Percentiles rank a stretch among this genome's conserved stretches.
Evolutionary conservation across 1,284 basidiomycete species (phyloP).

Genomic region (Uromyces viciae-fabae): DNA sequence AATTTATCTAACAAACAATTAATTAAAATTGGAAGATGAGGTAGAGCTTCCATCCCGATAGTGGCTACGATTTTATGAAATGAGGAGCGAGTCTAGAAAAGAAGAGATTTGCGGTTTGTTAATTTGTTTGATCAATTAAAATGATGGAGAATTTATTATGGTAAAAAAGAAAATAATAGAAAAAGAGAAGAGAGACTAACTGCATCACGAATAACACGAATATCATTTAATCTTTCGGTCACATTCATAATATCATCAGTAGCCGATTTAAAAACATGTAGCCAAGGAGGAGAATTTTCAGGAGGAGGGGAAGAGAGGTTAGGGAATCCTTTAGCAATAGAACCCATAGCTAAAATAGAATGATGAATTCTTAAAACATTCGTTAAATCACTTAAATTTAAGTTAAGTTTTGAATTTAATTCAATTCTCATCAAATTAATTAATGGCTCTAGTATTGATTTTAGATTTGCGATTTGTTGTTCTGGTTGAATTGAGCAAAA

Average conservation of each 20-base stretch:
- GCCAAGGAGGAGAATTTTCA: constrained; percentile 65
- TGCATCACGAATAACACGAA: constrained; percentile 85
- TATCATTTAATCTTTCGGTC: constrained; percentile 79
- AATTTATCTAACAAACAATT: constrained; percentile 82
- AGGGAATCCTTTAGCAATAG: constrained; percentile 95
- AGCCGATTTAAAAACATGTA: constrained; percentile 78
- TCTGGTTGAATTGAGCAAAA: constrained; percentile 43
- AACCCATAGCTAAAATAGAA: constrained; percentile 87
- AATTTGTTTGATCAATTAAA: background rate
- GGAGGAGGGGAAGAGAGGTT: constrained; percentile 62
- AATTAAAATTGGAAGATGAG: constrained; percentile 75
- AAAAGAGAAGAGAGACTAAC: constrained; percentile 59
- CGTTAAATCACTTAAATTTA: constrained; percentile 63
- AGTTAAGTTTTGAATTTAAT: constrained; percentile 63
- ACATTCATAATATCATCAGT: constrained; percentile 85
- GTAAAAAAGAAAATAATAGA: background rate
- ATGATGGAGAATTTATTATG: background rate
- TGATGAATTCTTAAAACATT: constrained; percentile 89
- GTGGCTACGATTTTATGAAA: constrained; percentile 90
- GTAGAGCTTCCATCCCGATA: constrained; percentile 70
- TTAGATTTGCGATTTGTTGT: constrained; percentile 47
- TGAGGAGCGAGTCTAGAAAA: constrained; percentile 40
- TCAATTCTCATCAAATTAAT: constrained; percentile 71
- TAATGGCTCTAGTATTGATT: constrained; percentile 74
- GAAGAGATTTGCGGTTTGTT: background rate